Evolutionary conservation across 768 basidiomycete species (phyloP), one percentile per base, ranked within the genome.

Genomic region (Trametes coccinea): DNA sequence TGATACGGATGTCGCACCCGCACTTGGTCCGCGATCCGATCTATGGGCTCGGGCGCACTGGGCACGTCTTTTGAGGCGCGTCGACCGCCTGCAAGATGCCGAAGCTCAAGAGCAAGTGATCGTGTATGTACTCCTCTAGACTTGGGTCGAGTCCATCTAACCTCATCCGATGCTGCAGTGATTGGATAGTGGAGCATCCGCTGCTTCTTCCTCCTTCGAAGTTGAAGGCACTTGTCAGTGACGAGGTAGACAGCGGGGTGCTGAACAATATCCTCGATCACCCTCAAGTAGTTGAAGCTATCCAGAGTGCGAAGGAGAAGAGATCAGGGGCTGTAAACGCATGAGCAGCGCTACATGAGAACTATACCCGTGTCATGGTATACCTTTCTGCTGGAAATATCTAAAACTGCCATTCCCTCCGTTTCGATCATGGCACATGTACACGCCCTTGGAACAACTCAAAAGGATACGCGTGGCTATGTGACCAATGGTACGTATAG

Each of bases 11-110:
- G 58, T 31, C 27, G 37, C 33, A 3, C 58, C 44, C 29, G 53
- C 44, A 9, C 49, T 52, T 4, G 62, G 62, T 5, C 62, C 62
- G 10, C 62, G 62, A 9, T 64, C 62, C 9, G 62, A 64, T 30
- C 50, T 64, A 11, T 64, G 62, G 62, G 62, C 62, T n/a, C 62
- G 62, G 10, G 62, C 62, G 16, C 44, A 51, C n/a, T 64, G 62
- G 62, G 53, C 62, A 5, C 41, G 62, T 8, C 34, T 64, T 17
- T 34, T 64, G 49, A 46, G 62, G 17, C 53, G 55, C 16, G 39
- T 56, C 9, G 43, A 53, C 13, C 57, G 59, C 2, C 44, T 58
- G 7, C 40, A 41, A 13, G 62, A 64, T 9, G 62, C 62, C 9
- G 48, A 60, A 33, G 58, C 37, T 3, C 62, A 64, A 27, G 62